Percentiles rank a stretch among this genome's conserved stretches.
Conservation (phyloP, 495 filamentous ascomycete species). For the Gamarada debralockiae region DNA sequence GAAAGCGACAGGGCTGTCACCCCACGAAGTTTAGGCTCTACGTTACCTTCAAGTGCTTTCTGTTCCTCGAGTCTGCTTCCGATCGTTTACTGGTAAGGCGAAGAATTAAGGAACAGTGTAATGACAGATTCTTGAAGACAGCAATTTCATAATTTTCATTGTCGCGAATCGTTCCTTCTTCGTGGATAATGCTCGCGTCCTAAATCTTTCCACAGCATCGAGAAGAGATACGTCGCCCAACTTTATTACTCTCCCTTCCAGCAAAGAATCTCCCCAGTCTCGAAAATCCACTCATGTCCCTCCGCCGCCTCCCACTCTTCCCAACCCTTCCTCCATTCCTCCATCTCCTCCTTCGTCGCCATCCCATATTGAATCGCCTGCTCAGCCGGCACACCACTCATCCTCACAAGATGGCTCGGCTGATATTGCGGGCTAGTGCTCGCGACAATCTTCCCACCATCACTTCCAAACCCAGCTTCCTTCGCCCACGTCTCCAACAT, state of each 20-base stretch:
- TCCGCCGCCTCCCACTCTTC: conserved; percentile 6
- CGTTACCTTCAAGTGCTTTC: no score
- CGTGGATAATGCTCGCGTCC: no score
- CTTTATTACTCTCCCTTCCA: conserved; percentile 5
- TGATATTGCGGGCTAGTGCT: conserved; percentile 1
- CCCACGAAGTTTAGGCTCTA: no score
- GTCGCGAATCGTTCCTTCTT: no score
- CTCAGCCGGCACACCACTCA: not conserved
- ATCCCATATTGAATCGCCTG: conserved; percentile 9
- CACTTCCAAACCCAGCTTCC: conserved; percentile 1
- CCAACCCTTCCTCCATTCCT: conserved; percentile 3
- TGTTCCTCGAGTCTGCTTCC: no score
- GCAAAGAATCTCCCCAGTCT: conserved; percentile 4
- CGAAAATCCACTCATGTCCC: conserved; percentile 5
- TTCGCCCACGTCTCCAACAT: not conserved
- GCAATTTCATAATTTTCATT: no score
- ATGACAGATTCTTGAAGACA: no score
- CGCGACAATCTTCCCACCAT: not conserved
- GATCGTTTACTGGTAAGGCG: no score
- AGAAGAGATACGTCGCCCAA: no score
- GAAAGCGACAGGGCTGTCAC: no score
- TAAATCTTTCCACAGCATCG: no score
- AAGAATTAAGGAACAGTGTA: no score
- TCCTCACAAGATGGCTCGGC: not conserved
- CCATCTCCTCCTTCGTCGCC: conserved; percentile 10